Percentiles rank a stretch among this genome's conserved stretches.
These are phyloP conservation scores for Tympanopsis confertula DNA, from an alignment of 2,329 filamentous ascomycete species.

Conservation along the genomic window DNA sequence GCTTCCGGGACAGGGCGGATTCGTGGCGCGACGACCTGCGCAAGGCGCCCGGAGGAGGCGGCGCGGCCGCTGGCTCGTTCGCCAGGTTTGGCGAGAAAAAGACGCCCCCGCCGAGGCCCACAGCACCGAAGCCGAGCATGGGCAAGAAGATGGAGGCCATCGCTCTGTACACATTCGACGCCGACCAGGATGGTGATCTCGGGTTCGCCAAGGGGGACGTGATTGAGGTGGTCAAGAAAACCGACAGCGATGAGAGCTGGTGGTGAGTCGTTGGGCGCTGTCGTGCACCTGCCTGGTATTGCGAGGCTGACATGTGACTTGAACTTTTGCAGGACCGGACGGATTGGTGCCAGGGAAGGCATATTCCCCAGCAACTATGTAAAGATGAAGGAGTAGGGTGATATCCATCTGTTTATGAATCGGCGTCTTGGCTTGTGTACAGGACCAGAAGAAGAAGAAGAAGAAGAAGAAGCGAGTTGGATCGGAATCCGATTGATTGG, in stretches of 20 bases:
- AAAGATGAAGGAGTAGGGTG: constrained; percentile 53
- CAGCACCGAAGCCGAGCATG: constrained; percentile 73
- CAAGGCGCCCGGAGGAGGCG: constrained; percentile 25
- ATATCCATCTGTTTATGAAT: no score
- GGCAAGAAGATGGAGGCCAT: constrained; percentile 70
- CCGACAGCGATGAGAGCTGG: constrained; percentile 90
- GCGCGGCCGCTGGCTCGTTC: constrained; percentile 34
- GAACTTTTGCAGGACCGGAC: constrained; percentile 58
- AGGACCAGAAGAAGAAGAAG: no score
- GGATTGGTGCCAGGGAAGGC: constrained; percentile 71
- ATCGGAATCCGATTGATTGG: no score
- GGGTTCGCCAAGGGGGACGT: constrained; percentile 96
- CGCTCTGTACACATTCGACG: constrained; percentile 86
- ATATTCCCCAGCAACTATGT: constrained; percentile 84
- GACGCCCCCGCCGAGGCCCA: constrained; percentile 62
- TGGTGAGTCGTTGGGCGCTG: constrained; percentile 45
- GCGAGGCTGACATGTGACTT: constrained; percentile 1
- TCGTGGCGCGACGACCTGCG: constrained; percentile 39
- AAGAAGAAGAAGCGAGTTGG: no score
- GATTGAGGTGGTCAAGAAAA: constrained; percentile 89
- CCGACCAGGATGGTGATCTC: constrained; percentile 82
- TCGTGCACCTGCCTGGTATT: neutral
- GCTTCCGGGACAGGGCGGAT: constrained; percentile 45
- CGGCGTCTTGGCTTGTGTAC: no score
- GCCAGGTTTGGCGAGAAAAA: constrained; percentile 20